Base-by-base conservation (phyloP, 305 asterid genomes). In the Plantago coronopus region DNA sequence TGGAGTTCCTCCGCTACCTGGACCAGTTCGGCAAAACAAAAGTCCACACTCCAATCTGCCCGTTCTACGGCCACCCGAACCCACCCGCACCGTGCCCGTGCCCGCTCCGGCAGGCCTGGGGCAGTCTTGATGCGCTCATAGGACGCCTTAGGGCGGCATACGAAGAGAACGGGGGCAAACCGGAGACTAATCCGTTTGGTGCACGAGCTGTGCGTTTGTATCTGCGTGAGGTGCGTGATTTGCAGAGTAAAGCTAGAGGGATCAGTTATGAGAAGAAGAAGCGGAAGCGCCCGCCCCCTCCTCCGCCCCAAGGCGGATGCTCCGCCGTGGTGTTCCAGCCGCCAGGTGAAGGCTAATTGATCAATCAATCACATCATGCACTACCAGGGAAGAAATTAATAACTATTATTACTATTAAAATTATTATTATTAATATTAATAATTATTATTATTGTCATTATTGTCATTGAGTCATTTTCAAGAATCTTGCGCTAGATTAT, bases 1-100 rank as follows among this genome's bases (percentile, higher is more conserved):
- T 53, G 10, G 58, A 53, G 58, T 53, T 53, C 13, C 58, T 53
- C 58, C 40, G 85, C 13, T 76, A 79, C 51, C 73, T 74, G 1
- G 85, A 79, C 62, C 85, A 79, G 69, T 79, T 79, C 44, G 85
- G 85, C 2, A 79, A 79, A 63, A 79, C 85, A 18, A 79, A 76
- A 68, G 81, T 79, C 15, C 85, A 76, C 60, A 63, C 75, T 22
- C 75, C 73, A 0, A 64, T 76, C 13, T 79, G 85, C 50, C 85
- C 85, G 2, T 79, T 74, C 34, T 79, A 74, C 47, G 85, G 85
- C 0, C 75, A 69, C 60, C 85, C 85, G 0, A 79, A 74, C 38
- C 82, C 85, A 2, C 85, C 85, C 2, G 78, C 77, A 0, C 85
- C 85, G 0, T 79, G 85, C 46, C 85, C 85, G 1, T 79, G 85